Evolutionary conservation across 2,329 filamentous ascomycete genomes (phyloP).

Genomic region (Colletotrichum nymphaeae): DNA sequence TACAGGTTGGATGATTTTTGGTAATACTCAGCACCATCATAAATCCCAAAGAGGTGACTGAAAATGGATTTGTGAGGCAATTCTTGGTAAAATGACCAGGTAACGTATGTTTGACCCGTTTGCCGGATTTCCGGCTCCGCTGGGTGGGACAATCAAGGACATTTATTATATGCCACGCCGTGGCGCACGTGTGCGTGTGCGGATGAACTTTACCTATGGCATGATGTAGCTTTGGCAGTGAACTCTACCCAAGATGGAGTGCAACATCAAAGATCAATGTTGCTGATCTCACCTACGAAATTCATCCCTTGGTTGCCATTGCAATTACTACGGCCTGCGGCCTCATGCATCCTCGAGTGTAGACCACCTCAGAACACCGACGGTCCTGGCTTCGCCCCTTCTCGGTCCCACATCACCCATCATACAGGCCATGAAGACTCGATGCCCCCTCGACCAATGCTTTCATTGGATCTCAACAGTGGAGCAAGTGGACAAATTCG

Average conservation of each 20-base stretch:
- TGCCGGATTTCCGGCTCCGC: not conserved
- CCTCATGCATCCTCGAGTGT: not conserved
- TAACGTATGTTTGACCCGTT: conserved; percentile 5
- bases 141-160: not conserved
- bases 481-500: not conserved
- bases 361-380: not conserved
- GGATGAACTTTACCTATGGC: not conserved
- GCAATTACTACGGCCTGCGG: not conserved
- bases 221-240: not conserved
- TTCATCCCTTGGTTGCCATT: not conserved
- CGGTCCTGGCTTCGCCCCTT: not conserved
- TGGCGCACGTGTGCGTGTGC: not conserved
- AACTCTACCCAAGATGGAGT: not conserved
- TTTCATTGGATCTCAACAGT: not conserved
- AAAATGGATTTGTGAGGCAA: conserved; percentile 7
- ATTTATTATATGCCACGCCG: not conserved
- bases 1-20: not conserved
- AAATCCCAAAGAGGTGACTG: not conserved
- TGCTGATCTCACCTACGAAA: not conserved
- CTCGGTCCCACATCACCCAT: not conserved
- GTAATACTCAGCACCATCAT: not conserved
- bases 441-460: not conserved
- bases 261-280: not conserved
- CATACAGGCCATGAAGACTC: not conserved
- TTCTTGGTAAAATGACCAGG: conserved; percentile 5